Base-by-base conservation (phyloP, 371 early-diverging fungal genomes). In the Smittium culicis region DNA sequence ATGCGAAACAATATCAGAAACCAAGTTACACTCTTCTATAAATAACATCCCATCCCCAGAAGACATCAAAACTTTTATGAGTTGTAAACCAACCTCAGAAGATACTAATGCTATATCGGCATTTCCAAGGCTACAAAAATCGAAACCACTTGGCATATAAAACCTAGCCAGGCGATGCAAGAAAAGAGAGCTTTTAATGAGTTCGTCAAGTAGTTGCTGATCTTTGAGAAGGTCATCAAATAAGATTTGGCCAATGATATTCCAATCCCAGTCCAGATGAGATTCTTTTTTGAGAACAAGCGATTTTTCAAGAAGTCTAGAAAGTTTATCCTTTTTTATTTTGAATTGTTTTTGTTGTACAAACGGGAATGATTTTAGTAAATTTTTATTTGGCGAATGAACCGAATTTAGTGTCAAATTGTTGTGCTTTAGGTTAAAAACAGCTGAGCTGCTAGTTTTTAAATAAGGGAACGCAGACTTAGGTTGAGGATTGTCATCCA, bases 221-320 rank as follows among this genome's bases (percentile, higher is more conserved):
- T 62, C 63, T 11, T 8, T 33, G 16, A 62, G 31, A 24, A 29
- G 2, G 5, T 62, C 32, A 20, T 72, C 76, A 45, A 72, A 69
- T 29, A 76, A 66, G 0, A 75, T 54, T 29, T 59, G 11, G 14
- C 73, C 70, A 34, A 77, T 71, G 3, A 60, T 61, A 20, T 67
- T 64, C 77, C 77, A 77, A 70, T 77, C 67, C 77, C 77, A 77
- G 27, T 67, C 72, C 70, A 76, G 68, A 34, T 74, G 69, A 2
- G 63, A 62, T 34, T 27, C 63, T 33, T 62, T 62, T 34, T 29
- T 29, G 24, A 62, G 33, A 16, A 62, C 63, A 8, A 32, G 14
- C 32, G 32, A 32, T n/a, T 62, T 27, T 3, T 62, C 63, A 11
- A 45, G 45, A 45, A 45, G 45, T 20, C 20, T 45, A 14, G 20